Evolutionary conservation across 2,329 filamentous ascomycete species (phyloP), one percentile per base, ranked within the genome.

Genomic region (Apiospora arundinis): DNA sequence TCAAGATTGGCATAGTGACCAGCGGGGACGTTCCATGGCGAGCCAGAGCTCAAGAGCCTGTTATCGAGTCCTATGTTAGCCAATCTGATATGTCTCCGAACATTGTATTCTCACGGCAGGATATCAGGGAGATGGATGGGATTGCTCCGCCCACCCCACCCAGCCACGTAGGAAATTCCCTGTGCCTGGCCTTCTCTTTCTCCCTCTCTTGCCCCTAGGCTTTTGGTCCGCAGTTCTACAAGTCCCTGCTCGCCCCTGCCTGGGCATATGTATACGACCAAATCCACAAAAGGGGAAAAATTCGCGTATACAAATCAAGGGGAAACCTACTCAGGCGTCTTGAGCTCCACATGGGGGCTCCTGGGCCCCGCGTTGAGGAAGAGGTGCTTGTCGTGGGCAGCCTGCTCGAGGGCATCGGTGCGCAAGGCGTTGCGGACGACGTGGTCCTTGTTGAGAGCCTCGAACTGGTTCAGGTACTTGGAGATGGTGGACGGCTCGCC

Each of bases 371-470:
- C 81, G 75, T 86, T 82, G 75, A 84, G 79, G 75, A 90, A 85
- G 69, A 90, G 82, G 75, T 89, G 86, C 77, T 85, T 87, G 81
- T 90, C 88, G 78, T 83, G 86, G 60, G 86, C 86, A 63, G 88
- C 88, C 82, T 90, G 87, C 78, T 90, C 85, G 74, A 86, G 76
- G 28, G 85, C 80, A 70, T 84, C 83, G 52, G 86, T 87, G 80
- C 87, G 87, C 70, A 88, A 78, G 40, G 83, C 79, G 78, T 89
- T 90, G 79, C 86, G 86, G 74, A 83, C 79, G 79, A 86, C 85
- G 85, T 85, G 88, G 72, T 84, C 80, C 77, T 85, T 82, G 73
- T 82, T 81, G 78, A 84, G 82, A 77, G 86, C 85, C 67, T 81
- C 79, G 78, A 85, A 84, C 77, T 83, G 83, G 76, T 80, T 75